These are phyloP conservation scores for Bipolaris sorokiniana DNA, from an alignment of 2,329 filamentous ascomycete species.

Conservation along the genomic window DNA sequence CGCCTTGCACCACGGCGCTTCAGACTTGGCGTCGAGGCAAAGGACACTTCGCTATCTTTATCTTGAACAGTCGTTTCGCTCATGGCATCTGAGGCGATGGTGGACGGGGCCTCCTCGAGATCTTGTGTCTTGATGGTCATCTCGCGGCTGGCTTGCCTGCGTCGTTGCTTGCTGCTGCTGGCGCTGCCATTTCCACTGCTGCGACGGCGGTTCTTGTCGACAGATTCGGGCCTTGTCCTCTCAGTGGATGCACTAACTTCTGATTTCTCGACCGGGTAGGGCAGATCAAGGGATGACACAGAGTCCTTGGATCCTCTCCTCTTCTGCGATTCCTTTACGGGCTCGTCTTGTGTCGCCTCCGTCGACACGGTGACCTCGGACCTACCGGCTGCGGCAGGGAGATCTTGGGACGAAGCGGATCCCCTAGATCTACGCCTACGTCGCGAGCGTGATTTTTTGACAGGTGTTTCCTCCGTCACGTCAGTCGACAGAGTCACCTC, in stretches of 20 bases:
- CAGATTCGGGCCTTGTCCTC: constrained; percentile 23
- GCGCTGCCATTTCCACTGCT: constrained; percentile 33
- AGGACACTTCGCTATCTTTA: constrained; percentile 27
- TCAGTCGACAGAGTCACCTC: constrained; percentile 35
- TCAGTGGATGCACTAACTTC: constrained; percentile 36
- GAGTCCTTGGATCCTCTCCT: constrained; percentile 40
- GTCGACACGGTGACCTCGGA: constrained; percentile 36
- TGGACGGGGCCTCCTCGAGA: constrained; percentile 32
- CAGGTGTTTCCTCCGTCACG: constrained; percentile 24
- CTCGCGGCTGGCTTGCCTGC: constrained; percentile 36
- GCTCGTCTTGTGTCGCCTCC: constrained; percentile 27
- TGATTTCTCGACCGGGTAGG: constrained; percentile 33
- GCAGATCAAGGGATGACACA: constrained; percentile 34
- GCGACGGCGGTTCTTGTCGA: constrained; percentile 29
- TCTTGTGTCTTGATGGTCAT: constrained; percentile 33
- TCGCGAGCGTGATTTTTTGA: constrained; percentile 41
- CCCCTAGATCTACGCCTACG: constrained; percentile 40
- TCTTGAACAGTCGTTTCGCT: constrained; percentile 25
- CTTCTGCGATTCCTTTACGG: constrained; percentile 40
- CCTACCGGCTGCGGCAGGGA: constrained; percentile 29
- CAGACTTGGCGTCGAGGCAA: constrained; percentile 41
- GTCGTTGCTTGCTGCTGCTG: constrained; percentile 33
- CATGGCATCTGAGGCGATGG: constrained; percentile 28
- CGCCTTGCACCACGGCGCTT: constrained; percentile 50
- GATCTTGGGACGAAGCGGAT: constrained; percentile 35